These are phyloP conservation scores for Scedosporium aurantiacum DNA, from an alignment of 2,329 filamentous ascomycete species.

Conservation along the genomic window DNA sequence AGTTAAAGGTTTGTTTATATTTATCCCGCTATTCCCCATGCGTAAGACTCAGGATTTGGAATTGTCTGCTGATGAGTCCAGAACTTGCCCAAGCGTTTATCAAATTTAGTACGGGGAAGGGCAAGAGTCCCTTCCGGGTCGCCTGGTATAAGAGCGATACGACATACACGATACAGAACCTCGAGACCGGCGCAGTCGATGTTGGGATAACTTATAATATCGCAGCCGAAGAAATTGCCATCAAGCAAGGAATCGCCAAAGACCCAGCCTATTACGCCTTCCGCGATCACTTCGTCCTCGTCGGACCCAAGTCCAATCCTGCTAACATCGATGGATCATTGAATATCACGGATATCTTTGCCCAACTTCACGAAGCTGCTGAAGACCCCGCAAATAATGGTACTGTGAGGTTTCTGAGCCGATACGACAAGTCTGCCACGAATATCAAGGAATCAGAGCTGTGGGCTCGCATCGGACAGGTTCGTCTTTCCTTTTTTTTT, in stretches of 20 bases:
- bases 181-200: conserved; percentile 26
- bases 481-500: too few species aligned
- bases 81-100: too few species aligned
- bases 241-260: conserved; percentile 24
- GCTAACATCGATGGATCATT: too few species aligned
- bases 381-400: too few species aligned
- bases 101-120: neutral
- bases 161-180: conserved; percentile 31
- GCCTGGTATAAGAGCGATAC: conserved; percentile 35
- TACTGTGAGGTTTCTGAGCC: conserved; percentile 28
- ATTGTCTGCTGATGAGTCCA: too few species aligned
- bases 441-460: conserved; percentile 35
- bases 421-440: conserved; percentile 37
- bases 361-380: too few species aligned
- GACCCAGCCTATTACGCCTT: conserved; percentile 25
- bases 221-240: conserved; percentile 30
- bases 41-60: too few species aligned
- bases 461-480: conserved; percentile 34
- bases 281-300: conserved; percentile 21
- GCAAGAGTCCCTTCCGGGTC: conserved; percentile 23
- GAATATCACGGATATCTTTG: too few species aligned
- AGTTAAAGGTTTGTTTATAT: too few species aligned
- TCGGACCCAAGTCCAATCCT: conserved; percentile 11
- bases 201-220: conserved; percentile 34
- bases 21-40: too few species aligned